Evolutionary conservation across 2,329 filamentous ascomycete species (phyloP).

Genomic region (Apiospora koreana): DNA sequence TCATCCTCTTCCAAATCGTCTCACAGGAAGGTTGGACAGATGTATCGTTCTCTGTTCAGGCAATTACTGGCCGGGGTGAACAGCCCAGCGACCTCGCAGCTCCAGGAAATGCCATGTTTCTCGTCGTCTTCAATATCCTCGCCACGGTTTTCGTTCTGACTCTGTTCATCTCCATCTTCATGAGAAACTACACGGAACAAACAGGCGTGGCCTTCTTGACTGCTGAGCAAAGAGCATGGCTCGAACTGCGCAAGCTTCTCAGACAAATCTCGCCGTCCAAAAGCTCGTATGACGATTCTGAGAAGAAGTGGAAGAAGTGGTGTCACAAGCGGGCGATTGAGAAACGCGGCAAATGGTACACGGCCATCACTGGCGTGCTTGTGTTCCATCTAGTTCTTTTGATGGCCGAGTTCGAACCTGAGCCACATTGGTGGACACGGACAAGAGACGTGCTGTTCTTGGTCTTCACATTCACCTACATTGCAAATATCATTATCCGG

Average conservation of each 20-base stretch:
- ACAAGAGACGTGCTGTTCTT: constrained; percentile 79
- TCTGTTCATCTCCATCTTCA: constrained; percentile 97
- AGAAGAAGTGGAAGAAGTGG: constrained; percentile 83
- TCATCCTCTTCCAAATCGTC: constrained; percentile 97
- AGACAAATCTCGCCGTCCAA: constrained; percentile 94
- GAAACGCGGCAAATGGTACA: constrained; percentile 91
- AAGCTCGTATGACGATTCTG: constrained; percentile 77
- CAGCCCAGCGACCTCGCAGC: constrained; percentile 72
- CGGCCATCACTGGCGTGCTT: constrained; percentile 75
- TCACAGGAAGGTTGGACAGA: constrained; percentile 98
- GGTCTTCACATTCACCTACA: constrained; percentile 77
- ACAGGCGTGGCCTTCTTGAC: constrained; percentile 96
- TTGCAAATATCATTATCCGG: constrained; percentile 79
- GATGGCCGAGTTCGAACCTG: constrained; percentile 81
- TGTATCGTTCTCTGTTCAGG: constrained; percentile 82
- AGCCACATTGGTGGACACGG: constrained; percentile 69
- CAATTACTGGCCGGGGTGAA: constrained; percentile 72
- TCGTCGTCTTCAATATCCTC: constrained; percentile 93
- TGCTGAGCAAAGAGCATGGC: constrained; percentile 93
- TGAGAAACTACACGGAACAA: constrained; percentile 99
- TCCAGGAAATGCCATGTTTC: constrained; percentile 89
- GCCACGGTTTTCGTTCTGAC: constrained; percentile 96
- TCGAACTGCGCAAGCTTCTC: constrained; percentile 88
- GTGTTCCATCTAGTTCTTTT: constrained; percentile 82
- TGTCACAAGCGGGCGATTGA: constrained; percentile 93